phyloP scores from a whole-genome alignment of 2,329 filamentous ascomycete genomes.

The Endoconidiophora laricicola region DNA sequence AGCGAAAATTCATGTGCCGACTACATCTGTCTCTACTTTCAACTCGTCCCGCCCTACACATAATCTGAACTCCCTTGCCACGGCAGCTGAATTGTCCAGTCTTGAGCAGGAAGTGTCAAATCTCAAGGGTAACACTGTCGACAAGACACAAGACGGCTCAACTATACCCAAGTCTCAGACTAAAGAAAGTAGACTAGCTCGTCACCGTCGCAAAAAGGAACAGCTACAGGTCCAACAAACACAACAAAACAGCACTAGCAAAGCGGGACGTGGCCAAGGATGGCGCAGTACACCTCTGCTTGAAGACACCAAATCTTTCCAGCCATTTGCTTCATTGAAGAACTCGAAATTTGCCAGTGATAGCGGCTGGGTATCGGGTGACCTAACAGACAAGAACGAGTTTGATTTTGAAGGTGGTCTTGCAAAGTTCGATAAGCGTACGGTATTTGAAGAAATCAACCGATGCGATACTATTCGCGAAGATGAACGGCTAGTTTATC shows the following conservation, averaged over 20 bases:
- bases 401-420: conserved; percentile 86
- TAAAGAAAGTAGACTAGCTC: conserved; percentile 5
- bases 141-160: neutral
- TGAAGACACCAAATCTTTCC: conserved; percentile 40
- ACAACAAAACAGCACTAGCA: neutral
- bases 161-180: neutral
- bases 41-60: neutral
- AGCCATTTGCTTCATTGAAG: conserved; percentile 43
- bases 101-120: conserved; percentile 5
- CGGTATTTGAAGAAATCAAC: conserved; percentile 80
- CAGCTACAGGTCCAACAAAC: conserved; percentile 1
- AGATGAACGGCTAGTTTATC: conserved; percentile 73
- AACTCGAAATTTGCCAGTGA: neutral
- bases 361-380: conserved; percentile 70
- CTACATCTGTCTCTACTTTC: neutral
- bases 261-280: conserved; percentile 28
- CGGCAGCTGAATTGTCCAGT: neutral
- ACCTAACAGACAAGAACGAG: conserved; percentile 87
- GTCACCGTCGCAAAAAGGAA: conserved; percentile 7
- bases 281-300: conserved; percentile 45
- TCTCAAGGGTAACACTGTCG: neutral
- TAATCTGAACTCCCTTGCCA: neutral
- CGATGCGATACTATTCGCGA: conserved; percentile 82
- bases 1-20: neutral
- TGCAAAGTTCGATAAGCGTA: conserved; percentile 87